phyloP scores from a whole-genome alignment of 441 rosid species.

The Pelargonium australe region DNA sequence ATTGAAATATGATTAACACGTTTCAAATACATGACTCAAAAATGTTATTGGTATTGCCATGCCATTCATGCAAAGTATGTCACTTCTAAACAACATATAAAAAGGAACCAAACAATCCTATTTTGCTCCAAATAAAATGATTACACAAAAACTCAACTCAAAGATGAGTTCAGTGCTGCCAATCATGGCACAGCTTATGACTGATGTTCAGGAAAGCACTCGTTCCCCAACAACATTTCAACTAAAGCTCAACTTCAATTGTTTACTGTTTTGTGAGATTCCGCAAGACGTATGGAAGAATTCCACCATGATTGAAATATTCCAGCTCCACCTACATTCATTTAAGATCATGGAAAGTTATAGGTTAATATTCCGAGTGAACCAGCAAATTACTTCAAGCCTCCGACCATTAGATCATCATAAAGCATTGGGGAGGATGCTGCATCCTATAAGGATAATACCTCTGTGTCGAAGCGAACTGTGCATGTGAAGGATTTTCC shows the following conservation, averaged over 20 bases:
- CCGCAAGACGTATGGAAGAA: conserved; percentile 43
- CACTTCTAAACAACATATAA: too few relatives aligned
- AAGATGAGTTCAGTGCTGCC: too few relatives aligned
- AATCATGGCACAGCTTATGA: too few relatives aligned
- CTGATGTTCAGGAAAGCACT: too few relatives aligned
- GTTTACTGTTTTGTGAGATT: conserved; percentile 36
- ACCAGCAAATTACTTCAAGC: neutral
- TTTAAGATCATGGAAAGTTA: neutral
- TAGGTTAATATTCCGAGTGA: neutral
- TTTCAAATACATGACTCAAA: too few relatives aligned
- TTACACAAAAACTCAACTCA: too few relatives aligned
- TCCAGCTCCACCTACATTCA: conserved; percentile 47
- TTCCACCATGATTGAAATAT: conserved; percentile 56
- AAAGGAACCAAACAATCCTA: too few relatives aligned
- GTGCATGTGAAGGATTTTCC: conserved; percentile 49
- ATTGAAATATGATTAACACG: too few relatives aligned
- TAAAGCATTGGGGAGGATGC: neutral
- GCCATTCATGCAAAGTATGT: too few relatives aligned
- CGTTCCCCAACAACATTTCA: too few relatives aligned
- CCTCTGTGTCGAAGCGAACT: conserved; percentile 49
- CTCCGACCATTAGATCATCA: neutral
- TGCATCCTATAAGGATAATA: conserved; percentile 8
- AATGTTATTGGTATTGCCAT: too few relatives aligned
- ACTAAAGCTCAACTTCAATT: neutral
- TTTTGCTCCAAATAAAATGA: too few relatives aligned